A percentile compares a stretch with the other conserved stretches of the same genome.
Evolutionary conservation across 192 early-diverging fungal species (phyloP).

Genomic region (Lunasporangiospora selenospora): DNA sequence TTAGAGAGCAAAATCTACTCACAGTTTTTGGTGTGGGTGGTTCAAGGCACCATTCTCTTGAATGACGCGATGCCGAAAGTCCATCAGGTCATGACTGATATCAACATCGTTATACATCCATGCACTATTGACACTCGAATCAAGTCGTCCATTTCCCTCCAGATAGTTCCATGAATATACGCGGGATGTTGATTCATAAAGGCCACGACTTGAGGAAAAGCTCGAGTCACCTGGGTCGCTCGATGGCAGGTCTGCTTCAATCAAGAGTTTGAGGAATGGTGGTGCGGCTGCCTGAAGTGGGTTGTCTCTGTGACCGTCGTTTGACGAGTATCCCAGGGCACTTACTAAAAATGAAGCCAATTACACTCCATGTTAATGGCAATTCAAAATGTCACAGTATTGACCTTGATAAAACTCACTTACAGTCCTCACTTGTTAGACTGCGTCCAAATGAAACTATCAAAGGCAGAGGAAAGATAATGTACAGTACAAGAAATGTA

Average conservation of each 20-base stretch:
- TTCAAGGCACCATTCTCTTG: too few relatives aligned
- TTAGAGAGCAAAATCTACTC: slow-evolving; percentile 4
- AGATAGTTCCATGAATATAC: slow-evolving; percentile 12
- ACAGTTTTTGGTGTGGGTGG: too few relatives aligned
- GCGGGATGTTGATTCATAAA: slow-evolving; percentile 7
- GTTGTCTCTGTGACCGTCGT: neutral
- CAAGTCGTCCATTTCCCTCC: too few relatives aligned
- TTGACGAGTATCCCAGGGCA: slow-evolving; percentile 4
- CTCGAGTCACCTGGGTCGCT: neutral
- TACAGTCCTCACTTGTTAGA: slow-evolving; percentile 5
- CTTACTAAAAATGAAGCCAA: neutral
- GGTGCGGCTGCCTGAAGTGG: neutral
- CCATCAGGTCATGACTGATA: too few relatives aligned
- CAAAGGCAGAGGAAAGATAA: neutral
- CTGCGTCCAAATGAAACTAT: slow-evolving; percentile 9
- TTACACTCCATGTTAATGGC: neutral
- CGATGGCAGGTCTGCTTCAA: neutral
- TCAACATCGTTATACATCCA: too few relatives aligned
- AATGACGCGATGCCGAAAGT: too few relatives aligned
- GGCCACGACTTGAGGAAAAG: neutral
- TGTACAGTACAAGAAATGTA: neutral
- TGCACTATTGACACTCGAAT: too few relatives aligned
- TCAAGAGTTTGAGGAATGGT: neutral
- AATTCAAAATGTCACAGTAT: slow-evolving; percentile 1
- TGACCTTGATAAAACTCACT: neutral